A percentile compares a stretch with the other conserved stretches of the same genome.
These are phyloP conservation scores for Scedosporium aurantiacum DNA, from an alignment of 2,329 filamentous ascomycete genomes.

Conservation along the genomic window DNA sequence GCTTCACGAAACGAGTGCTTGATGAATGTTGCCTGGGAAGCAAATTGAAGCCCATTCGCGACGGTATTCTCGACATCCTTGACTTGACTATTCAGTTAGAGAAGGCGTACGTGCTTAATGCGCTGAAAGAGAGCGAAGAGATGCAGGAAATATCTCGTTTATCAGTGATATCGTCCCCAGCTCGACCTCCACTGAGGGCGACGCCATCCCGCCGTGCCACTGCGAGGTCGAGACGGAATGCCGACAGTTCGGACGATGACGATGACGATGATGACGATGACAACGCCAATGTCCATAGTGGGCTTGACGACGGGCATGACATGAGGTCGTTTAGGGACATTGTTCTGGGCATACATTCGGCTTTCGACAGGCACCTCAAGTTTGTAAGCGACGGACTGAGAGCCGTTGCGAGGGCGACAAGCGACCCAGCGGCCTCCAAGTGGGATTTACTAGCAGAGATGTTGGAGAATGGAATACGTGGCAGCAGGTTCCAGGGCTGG, in stretches of 20 bases:
- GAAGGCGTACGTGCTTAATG: slow-evolving; percentile 38
- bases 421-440: slow-evolving; percentile 44
- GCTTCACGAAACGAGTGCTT: slow-evolving; percentile 51
- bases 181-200: background rate
- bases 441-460: slow-evolving; percentile 79
- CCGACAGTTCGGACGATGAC: slow-evolving; percentile 24
- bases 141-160: slow-evolving; percentile 27
- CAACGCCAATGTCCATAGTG: slow-evolving; percentile 10
- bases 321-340: slow-evolving; percentile 36
- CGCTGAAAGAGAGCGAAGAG: slow-evolving; percentile 20
- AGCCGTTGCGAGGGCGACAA: slow-evolving; percentile 63
- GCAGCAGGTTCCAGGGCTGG: background rate
- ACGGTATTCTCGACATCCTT: slow-evolving; percentile 63
- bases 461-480: slow-evolving; percentile 40
- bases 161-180: slow-evolving; percentile 23
- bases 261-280: slow-evolving; percentile 20
- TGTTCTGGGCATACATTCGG: slow-evolving; percentile 44
- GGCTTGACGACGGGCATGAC: slow-evolving; percentile 7
- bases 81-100: slow-evolving; percentile 64
- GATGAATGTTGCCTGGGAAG: slow-evolving; percentile 59
- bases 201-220: slow-evolving; percentile 9
- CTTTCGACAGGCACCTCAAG: slow-evolving; percentile 54
- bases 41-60: slow-evolving; percentile 58
- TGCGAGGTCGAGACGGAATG: background rate
- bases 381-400: slow-evolving; percentile 66